Conservation (phyloP, 148 eudicot species). For the Persicaria maculosa region DNA sequence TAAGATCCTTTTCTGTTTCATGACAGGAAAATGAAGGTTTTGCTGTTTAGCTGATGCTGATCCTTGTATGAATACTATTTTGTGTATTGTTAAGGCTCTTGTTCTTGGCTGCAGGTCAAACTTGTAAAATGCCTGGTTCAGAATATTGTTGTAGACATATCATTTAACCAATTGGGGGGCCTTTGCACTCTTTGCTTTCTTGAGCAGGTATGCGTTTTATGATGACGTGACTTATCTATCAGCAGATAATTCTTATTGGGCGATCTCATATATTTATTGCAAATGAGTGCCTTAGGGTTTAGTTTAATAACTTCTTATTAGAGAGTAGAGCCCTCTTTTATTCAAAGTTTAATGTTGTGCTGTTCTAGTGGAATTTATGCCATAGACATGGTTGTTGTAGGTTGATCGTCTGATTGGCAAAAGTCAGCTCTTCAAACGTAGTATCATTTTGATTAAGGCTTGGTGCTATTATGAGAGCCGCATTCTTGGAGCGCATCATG, state of each 20-base stretch:
- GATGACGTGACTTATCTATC: background rate
- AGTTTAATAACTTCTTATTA: background rate
- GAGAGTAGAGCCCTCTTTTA: background rate
- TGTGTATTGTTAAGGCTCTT: conserved; percentile 10
- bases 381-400: conserved; percentile 27
- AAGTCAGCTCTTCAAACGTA: conserved; percentile 86
- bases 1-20: background rate
- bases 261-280: background rate
- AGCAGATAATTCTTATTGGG: background rate
- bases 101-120: conserved; percentile 69
- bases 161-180: conserved; percentile 92
- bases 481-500: conserved; percentile 95
- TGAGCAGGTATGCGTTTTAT: conserved; percentile 56
- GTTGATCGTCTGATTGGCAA: conserved; percentile 74
- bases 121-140: conserved; percentile 92
- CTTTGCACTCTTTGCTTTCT: conserved; percentile 88
- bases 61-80: background rate
- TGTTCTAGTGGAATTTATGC: background rate
- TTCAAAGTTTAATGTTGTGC: background rate
- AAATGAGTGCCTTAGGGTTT: background rate
- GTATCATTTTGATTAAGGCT: conserved; percentile 85
- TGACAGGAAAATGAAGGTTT: background rate
- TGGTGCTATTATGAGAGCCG: conserved; percentile 99
- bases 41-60: background rate
- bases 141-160: conserved; percentile 91